Evolutionary conservation across 768 basidiomycete species (phyloP), one percentile per base, ranked within the genome.

Genomic region (Steccherinum ochraceum): DNA sequence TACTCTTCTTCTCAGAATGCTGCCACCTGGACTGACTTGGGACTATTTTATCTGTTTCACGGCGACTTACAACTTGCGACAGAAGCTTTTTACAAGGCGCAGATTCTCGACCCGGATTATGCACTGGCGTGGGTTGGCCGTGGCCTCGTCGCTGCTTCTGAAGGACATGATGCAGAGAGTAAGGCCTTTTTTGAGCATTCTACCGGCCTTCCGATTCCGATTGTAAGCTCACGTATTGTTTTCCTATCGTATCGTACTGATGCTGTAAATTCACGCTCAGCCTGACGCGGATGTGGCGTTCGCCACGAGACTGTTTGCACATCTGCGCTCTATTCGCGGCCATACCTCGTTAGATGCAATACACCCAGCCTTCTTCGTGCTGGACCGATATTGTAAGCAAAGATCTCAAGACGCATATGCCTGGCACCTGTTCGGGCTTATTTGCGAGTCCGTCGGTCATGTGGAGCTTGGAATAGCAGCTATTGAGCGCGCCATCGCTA

Each of bases 61-160:
- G 73, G 75, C 19, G 95, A 98, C 66, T 58, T 75, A 1, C 87
- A 92, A 46, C 72, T 98, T 25, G 91, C 95, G 0, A 86, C 86
- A 56, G 84, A 93, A 60, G 85, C 89, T 1, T 81, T 99, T 58
- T 76, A 84, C 60, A 84, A 84, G 51, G 92, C 94, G 10, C 96
- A 97, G 64, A 83, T 86, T 16, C 75, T 93, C 41, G 93, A 98
- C 70, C 91, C 95, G 5, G 95, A 98, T 61, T 86, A 84, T 67
- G 76, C 86, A 0, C 61, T 83, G 19, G 85, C 93, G 5, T 99
- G 96, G 96, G 74, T 95, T 19, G 96, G 93, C 1, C 93, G 94
- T 64, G 87, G 80, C 3, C 66, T 91, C 21, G 74, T 90, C 40
- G 88, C 88, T 42, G 75, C 72, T 16, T 62, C 67, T 25, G 79